A percentile compares a stretch with the other conserved stretches of the same genome.
These are phyloP conservation scores for Pseudogymnoascus verrucosus DNA, from an alignment of 2,329 filamentous ascomycete genomes.

Conservation along the genomic window DNA sequence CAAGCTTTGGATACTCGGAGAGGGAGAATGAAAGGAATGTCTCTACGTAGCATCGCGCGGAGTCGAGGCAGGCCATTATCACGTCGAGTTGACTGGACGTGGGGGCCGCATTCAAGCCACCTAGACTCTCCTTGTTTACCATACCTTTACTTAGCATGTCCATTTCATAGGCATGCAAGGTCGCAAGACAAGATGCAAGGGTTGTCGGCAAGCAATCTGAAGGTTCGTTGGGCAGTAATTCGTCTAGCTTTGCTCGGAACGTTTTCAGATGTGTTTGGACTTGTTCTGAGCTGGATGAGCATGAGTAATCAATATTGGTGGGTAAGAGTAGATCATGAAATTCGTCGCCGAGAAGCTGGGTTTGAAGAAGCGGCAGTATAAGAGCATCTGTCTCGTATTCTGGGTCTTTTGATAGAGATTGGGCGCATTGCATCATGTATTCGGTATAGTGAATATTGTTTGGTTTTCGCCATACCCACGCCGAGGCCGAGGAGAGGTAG, in stretches of 20 bases:
- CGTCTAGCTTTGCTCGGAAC: background rate
- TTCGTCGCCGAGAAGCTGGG: conserved; percentile 19
- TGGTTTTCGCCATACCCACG: conserved; percentile 16
- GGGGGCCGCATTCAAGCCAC: background rate
- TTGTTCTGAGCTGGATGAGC: background rate
- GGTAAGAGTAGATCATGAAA: background rate
- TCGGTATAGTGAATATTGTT: conserved; percentile 14
- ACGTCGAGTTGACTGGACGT: background rate
- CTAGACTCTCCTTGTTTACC: background rate
- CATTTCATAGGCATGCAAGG: background rate
- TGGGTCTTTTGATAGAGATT: conserved; percentile 15
- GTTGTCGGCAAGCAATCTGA: background rate
- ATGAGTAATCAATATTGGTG: background rate
- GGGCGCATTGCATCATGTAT: conserved; percentile 19
- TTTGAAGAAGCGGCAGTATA: conserved; percentile 19
- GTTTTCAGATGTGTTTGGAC: background rate
- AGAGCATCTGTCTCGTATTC: conserved; percentile 21
- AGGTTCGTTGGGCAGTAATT: too few relatives aligned
- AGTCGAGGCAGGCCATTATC: background rate
- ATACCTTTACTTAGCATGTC: background rate
- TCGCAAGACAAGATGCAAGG: background rate
- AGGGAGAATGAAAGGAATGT: background rate
- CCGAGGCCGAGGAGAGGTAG: conserved; percentile 17
- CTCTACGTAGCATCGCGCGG: background rate
- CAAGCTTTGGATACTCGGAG: background rate